These are phyloP conservation scores for Claviceps citrina DNA, from an alignment of 2,329 filamentous ascomycete genomes.

Conservation along the genomic window DNA sequence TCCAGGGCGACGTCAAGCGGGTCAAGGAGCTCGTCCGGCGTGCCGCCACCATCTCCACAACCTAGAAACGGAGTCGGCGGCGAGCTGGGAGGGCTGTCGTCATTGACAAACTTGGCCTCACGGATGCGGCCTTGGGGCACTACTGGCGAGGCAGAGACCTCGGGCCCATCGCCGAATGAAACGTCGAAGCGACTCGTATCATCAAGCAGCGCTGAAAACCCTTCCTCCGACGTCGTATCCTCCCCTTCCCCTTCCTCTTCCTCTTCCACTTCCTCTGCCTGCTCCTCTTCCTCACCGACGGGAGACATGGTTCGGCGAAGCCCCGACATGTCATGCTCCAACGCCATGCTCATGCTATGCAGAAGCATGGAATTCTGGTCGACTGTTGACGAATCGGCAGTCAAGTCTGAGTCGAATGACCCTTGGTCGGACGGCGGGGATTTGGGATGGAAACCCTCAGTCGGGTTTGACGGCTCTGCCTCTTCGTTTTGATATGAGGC, in stretches of 20 bases:
- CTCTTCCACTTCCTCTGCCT: too few species aligned
- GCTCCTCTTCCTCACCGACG: constrained; percentile 8
- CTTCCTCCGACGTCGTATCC: too few species aligned
- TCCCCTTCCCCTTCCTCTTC: too few species aligned
- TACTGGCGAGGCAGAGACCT: constrained; percentile 29
- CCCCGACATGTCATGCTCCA: constrained; percentile 6
- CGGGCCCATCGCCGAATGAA: constrained; percentile 27
- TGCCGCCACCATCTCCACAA: too few species aligned
- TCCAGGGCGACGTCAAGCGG: constrained; percentile 29
- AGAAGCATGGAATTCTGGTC: neutral
- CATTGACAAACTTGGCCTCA: constrained; percentile 21
- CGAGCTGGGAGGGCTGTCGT: constrained; percentile 33
- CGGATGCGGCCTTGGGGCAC: constrained; percentile 16
- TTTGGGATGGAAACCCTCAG: neutral
- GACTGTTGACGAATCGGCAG: neutral
- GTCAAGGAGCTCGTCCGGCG: constrained; percentile 30
- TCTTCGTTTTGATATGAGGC: neutral
- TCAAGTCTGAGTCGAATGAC: constrained; percentile 1
- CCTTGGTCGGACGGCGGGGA: neutral
- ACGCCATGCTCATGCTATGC: neutral
- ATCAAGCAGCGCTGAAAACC: constrained; percentile 25
- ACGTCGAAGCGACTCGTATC: constrained; percentile 23
- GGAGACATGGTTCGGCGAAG: constrained; percentile 9
- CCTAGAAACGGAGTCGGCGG: constrained; percentile 21
- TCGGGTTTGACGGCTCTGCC: neutral